Evolutionary conservation across 2,329 filamentous ascomycete species (phyloP).

Genomic region (Ophiognomonia clavigignenti-juglandacearum): DNA sequence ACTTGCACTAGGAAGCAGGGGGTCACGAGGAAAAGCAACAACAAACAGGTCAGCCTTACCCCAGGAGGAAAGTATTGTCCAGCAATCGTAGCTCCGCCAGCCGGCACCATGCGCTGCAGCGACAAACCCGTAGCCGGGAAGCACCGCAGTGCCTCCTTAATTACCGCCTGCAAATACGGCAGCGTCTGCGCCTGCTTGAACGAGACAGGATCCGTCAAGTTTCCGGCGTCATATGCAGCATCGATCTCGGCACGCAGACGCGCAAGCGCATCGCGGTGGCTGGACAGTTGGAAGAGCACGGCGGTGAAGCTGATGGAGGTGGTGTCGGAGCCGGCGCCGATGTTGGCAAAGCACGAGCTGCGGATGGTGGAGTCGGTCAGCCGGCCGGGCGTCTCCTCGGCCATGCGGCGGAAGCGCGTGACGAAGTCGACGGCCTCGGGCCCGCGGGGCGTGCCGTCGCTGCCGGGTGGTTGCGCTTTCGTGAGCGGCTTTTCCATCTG

Average conservation of each 20-base stretch:
- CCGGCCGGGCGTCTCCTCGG: not conserved
- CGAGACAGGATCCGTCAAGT: constrained; percentile 30
- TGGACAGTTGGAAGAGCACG: constrained; percentile 58
- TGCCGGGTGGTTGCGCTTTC: no score
- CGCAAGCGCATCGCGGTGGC: constrained; percentile 41
- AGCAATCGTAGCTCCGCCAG: no score
- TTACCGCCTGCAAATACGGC: constrained; percentile 48
- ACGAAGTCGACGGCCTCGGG: no score
- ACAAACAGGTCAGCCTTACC: no score
- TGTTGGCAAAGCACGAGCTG: constrained; percentile 11
- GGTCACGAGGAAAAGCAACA: no score
- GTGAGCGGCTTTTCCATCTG: no score
- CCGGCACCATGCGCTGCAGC: constrained; percentile 21
- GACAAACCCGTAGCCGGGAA: constrained; percentile 20
- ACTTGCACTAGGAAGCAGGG: no score
- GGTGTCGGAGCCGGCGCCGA: constrained; percentile 52
- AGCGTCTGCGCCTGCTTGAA: constrained; percentile 48
- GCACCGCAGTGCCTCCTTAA: constrained; percentile 3
- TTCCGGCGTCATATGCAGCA: constrained; percentile 24
- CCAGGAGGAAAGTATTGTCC: no score
- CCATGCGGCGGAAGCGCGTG: no score
- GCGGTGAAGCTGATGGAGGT: constrained; percentile 58
- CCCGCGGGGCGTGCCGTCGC: no score
- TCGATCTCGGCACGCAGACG: constrained; percentile 53
- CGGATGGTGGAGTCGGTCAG: not conserved